Percentiles rank a stretch among this genome's conserved stretches.
phyloP scores from a whole-genome alignment of 306 rosid species.

The Begonia peltatifolia region DNA sequence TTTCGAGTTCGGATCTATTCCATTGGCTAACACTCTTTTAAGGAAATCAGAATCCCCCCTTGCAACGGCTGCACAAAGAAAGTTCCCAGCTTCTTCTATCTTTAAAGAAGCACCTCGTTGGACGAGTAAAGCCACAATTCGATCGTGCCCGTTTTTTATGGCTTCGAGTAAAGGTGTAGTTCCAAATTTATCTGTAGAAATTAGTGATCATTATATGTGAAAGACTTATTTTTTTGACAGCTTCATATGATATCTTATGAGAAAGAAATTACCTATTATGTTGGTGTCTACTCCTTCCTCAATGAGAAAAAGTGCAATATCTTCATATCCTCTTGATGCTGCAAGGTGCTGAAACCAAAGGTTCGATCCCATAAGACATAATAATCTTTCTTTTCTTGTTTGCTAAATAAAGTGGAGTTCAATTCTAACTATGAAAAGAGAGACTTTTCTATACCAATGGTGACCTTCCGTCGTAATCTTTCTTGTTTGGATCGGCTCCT shows the following conservation, averaged over 20 bases:
- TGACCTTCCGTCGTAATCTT: slow-evolving; percentile 94
- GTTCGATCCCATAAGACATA: slow-evolving; percentile 8
- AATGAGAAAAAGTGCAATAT: slow-evolving; percentile 51
- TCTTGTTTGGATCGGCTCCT: slow-evolving; percentile 87
- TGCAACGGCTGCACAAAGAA: slow-evolving; percentile 60
- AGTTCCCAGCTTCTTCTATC: slow-evolving; percentile 52
- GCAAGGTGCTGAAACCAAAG: slow-evolving; percentile 65
- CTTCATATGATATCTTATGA: no score
- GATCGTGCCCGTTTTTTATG: slow-evolving; percentile 69
- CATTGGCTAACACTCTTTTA: slow-evolving; percentile 52
- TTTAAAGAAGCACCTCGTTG: slow-evolving; percentile 61
- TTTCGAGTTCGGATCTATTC: slow-evolving; percentile 74
- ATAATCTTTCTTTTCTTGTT: no score
- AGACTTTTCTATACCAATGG: slow-evolving; percentile 52
- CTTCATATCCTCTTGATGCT: slow-evolving; percentile 80
- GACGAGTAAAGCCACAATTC: slow-evolving; percentile 52
- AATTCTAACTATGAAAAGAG: no score
- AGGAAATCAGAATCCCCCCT: slow-evolving; percentile 76
- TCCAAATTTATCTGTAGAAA: slow-evolving; percentile 59
- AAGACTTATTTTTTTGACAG: no score
- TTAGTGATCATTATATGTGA: background rate
- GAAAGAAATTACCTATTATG: slow-evolving; percentile 30
- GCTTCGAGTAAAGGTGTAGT: slow-evolving; percentile 85
- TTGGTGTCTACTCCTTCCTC: slow-evolving; percentile 53
- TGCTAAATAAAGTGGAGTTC: no score